phyloP scores from a whole-genome alignment of 257 asterid species.

The Catharanthus roseus region DNA sequence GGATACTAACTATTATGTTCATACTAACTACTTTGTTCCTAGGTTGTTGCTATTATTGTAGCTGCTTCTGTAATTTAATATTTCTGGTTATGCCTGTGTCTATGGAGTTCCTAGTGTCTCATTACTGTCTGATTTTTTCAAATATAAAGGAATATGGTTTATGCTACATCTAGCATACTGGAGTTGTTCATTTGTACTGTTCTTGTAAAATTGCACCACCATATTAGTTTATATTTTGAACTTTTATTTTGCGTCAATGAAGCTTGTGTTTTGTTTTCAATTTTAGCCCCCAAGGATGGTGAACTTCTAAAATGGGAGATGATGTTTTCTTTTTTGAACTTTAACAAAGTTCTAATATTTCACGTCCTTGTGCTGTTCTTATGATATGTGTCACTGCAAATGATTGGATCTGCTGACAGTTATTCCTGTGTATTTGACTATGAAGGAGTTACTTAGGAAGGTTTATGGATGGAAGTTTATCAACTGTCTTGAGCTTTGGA shows the following conservation, averaged over 20 bases:
- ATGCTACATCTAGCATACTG: background rate
- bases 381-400: background rate
- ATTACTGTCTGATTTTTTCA: background rate
- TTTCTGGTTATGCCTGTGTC: background rate
- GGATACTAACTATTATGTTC: background rate
- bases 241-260: background rate
- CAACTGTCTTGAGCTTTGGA: constrained; percentile 94
- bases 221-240: background rate
- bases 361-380: background rate
- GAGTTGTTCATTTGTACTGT: background rate
- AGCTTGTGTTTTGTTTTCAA: background rate
- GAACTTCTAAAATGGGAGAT: background rate
- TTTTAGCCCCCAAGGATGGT: background rate
- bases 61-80: background rate
- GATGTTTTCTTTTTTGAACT: background rate
- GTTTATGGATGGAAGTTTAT: constrained; percentile 95
- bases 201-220: background rate
- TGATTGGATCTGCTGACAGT: background rate
- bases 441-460: constrained; percentile 72
- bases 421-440: constrained; percentile 4
- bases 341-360: background rate
- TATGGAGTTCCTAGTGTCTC: background rate
- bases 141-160: background rate
- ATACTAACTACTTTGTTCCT: background rate
- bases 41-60: background rate